Evolutionary conservation across 2,329 filamentous ascomycete genomes (phyloP).

Genomic region (Alternaria infectoria): DNA sequence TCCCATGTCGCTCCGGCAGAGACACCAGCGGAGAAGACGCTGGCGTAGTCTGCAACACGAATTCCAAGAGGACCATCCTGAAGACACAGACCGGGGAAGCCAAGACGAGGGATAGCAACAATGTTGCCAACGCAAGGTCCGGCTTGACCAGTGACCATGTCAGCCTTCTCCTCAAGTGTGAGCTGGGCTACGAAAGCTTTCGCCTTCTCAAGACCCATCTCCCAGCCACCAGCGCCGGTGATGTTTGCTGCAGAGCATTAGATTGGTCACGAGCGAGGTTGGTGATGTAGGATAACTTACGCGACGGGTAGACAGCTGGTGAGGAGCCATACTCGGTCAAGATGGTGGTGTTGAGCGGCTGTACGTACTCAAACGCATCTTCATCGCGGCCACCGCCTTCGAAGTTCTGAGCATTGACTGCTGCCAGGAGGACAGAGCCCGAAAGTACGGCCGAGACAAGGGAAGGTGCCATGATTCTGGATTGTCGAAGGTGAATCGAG

Average conservation of each 20-base stretch:
- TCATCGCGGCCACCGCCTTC: slow-evolving; percentile 19
- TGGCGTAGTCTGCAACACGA: slow-evolving; percentile 44
- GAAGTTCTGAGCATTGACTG: slow-evolving; percentile 35
- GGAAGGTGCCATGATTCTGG: slow-evolving; percentile 35
- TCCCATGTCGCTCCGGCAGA: slow-evolving; percentile 50
- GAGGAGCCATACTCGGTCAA: slow-evolving; percentile 37
- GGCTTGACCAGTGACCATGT: slow-evolving; percentile 49
- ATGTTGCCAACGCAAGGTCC: slow-evolving; percentile 63
- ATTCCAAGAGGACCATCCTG: slow-evolving; percentile 50
- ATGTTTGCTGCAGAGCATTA: slow-evolving; percentile 50
- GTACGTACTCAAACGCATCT: slow-evolving; percentile 35
- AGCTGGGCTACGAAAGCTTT: slow-evolving; percentile 40
- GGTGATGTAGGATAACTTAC: slow-evolving; percentile 19
- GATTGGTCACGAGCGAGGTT: neutral
- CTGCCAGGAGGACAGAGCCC: slow-evolving; percentile 28
- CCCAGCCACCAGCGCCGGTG: slow-evolving; percentile 41
- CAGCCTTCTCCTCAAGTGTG: slow-evolving; percentile 41
- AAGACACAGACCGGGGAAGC: slow-evolving; percentile 50
- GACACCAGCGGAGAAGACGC: slow-evolving; percentile 50
- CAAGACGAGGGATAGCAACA: slow-evolving; percentile 46
- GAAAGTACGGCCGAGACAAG: slow-evolving; percentile 28
- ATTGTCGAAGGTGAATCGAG: slow-evolving; percentile 9
- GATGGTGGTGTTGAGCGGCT: slow-evolving; percentile 40
- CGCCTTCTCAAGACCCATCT: slow-evolving; percentile 41
- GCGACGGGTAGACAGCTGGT: slow-evolving; percentile 36